Percentiles rank a stretch among this genome's conserved stretches.
phyloP scores from a whole-genome alignment of 129 eudicot species.

The Dittrichia graveolens region DNA sequence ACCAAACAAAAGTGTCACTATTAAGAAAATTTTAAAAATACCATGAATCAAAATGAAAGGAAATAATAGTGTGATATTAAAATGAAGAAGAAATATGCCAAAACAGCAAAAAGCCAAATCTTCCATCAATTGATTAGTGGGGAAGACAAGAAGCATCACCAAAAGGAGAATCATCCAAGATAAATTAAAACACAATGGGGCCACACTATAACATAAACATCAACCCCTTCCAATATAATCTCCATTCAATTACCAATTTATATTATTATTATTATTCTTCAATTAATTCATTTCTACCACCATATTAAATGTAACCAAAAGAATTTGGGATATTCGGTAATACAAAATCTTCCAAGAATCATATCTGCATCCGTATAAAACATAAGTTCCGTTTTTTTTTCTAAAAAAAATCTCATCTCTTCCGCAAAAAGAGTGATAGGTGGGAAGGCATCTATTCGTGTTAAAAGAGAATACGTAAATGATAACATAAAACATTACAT shows the following conservation, averaged over 20 bases:
- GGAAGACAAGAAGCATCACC: constrained; percentile 43
- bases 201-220: constrained; percentile 22
- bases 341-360: constrained; percentile 32
- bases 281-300: no score
- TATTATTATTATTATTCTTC: no score
- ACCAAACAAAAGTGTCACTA: constrained; percentile 32
- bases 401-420: constrained; percentile 15
- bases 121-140: constrained; percentile 47
- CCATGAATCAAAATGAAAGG: constrained; percentile 22
- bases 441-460: constrained; percentile 29
- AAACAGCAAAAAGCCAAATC: constrained; percentile 48
- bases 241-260: constrained; percentile 16
- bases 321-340: constrained; percentile 34
- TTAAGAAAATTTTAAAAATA: constrained; percentile 10
- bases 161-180: constrained; percentile 44
- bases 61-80: background rate
- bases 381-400: constrained; percentile 16
- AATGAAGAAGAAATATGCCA: constrained; percentile 26
- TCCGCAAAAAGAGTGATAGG: constrained; percentile 24
- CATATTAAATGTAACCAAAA: no score
- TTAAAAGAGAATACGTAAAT: background rate
- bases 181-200: constrained; percentile 38
- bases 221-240: constrained; percentile 10
- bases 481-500: no score
- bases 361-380: constrained; percentile 27